These are phyloP conservation scores for Raphanus sativus DNA, from an alignment of 345 rosid species.

Conservation along the genomic window DNA sequence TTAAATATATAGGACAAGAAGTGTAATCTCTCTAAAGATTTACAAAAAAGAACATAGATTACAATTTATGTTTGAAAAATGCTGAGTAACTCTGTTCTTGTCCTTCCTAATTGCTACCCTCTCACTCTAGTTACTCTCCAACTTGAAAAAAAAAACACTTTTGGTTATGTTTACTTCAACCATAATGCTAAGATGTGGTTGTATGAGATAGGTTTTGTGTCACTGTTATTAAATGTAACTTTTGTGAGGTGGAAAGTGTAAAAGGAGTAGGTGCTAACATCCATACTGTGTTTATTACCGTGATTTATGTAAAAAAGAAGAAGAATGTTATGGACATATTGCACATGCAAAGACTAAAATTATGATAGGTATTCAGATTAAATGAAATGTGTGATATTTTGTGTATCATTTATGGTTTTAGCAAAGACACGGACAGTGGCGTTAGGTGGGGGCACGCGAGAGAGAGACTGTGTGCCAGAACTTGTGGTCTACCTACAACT, in stretches of 20 bases:
- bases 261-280: conserved; percentile 23
- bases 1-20: conserved; percentile 32
- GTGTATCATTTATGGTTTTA: conserved; percentile 4
- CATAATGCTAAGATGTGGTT: conserved; percentile 2
- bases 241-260: conserved; percentile 27
- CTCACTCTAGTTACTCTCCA: conserved; percentile 32
- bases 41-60: conserved; percentile 27
- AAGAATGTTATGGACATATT: conserved; percentile 21
- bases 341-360: conserved; percentile 25
- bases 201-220: neutral
- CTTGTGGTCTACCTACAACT: neutral
- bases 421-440: conserved; percentile 18
- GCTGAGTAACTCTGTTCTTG: neutral
- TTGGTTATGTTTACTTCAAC: conserved; percentile 12
- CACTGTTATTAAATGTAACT: neutral
- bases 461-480: conserved; percentile 17
- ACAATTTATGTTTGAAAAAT: conserved; percentile 25
- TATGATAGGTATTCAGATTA: conserved; percentile 2
- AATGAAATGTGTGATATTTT: neutral
- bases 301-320: neutral
- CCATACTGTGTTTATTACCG: conserved; percentile 18
- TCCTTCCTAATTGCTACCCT: conserved; percentile 26
- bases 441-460: conserved; percentile 21
- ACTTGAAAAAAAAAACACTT: neutral
- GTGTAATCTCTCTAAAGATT: conserved; percentile 35